Evolutionary conservation across 2,329 filamentous ascomycete genomes (phyloP).

Genomic region (Fusarium sp.): DNA sequence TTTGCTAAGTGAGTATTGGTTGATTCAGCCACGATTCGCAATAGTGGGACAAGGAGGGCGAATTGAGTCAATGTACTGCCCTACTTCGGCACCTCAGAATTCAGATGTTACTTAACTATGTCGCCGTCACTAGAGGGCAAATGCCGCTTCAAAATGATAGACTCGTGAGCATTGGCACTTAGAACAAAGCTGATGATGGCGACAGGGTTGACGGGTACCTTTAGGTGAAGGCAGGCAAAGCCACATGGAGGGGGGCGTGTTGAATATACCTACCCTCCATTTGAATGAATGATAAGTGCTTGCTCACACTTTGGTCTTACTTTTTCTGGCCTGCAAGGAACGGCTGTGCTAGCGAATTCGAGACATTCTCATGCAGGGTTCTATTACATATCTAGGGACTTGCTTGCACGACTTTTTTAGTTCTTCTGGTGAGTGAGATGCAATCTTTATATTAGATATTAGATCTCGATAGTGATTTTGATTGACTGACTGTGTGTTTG

Average conservation of each 20-base stretch:
- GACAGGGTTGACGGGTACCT: not conserved
- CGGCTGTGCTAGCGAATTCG: conserved; percentile 4
- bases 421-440: not conserved
- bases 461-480: not conserved
- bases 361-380: conserved; percentile 18
- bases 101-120: not conserved
- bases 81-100: not conserved
- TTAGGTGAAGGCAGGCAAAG: not conserved
- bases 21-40: not conserved
- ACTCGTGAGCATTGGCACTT: not conserved
- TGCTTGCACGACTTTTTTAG: not conserved
- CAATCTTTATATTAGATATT: not conserved
- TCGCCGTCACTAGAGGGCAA: not conserved
- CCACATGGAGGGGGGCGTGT: conserved; percentile 4
- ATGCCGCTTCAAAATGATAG: not conserved
- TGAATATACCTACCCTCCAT: not conserved
- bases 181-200: not conserved
- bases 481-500: not conserved
- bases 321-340: conserved; percentile 21
- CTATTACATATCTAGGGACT: not conserved
- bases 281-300: not conserved
- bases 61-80: not conserved
- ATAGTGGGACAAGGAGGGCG: not conserved
- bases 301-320: not conserved
- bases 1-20: not conserved